Conservation (phyloP, 1,284 basidiomycete genomes). For the Caloboletus firmus region DNA sequence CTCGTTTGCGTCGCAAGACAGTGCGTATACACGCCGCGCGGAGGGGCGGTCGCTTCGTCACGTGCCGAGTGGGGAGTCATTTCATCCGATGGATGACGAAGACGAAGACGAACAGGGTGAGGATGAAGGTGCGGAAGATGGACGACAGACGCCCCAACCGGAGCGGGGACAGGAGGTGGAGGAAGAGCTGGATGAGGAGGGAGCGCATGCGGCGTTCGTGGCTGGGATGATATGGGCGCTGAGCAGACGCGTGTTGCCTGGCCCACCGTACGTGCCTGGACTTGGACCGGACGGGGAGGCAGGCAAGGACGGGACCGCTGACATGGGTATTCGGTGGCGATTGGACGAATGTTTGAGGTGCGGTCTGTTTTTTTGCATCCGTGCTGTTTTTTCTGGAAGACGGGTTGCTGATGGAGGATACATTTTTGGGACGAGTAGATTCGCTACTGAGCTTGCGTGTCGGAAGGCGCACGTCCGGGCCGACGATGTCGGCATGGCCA, state of each 20-base stretch:
- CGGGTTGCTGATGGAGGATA: neutral
- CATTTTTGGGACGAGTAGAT: constrained; percentile 40
- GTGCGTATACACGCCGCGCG: constrained; percentile 10
- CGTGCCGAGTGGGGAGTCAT: constrained; percentile 28
- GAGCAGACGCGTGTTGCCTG: constrained; percentile 64
- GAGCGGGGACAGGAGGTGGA: constrained; percentile 29
- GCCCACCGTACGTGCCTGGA: constrained; percentile 66
- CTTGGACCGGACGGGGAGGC: constrained; percentile 31
- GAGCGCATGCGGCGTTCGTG: constrained; percentile 76
- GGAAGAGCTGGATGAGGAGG: constrained; percentile 61
- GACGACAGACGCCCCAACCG: constrained; percentile 26
- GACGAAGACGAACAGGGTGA: constrained; percentile 21
- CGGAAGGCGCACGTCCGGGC: constrained; percentile 48
- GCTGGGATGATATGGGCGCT: constrained; percentile 79
- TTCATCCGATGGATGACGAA: constrained; percentile 35
- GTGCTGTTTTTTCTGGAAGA: neutral
- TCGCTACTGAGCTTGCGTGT: constrained; percentile 75
- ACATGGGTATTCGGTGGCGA: constrained; percentile 55
- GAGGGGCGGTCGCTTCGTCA: constrained; percentile 25
- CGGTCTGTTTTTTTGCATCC: constrained; percentile 6
- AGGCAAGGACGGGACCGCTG: constrained; percentile 54
- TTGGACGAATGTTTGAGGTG: constrained; percentile 76
- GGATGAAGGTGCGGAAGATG: constrained; percentile 14
- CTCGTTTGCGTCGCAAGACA: constrained; percentile 25
- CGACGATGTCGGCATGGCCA: constrained; percentile 1